phyloP scores from a whole-genome alignment of 805 yeast species.

The Jamesozyma rosinii region DNA sequence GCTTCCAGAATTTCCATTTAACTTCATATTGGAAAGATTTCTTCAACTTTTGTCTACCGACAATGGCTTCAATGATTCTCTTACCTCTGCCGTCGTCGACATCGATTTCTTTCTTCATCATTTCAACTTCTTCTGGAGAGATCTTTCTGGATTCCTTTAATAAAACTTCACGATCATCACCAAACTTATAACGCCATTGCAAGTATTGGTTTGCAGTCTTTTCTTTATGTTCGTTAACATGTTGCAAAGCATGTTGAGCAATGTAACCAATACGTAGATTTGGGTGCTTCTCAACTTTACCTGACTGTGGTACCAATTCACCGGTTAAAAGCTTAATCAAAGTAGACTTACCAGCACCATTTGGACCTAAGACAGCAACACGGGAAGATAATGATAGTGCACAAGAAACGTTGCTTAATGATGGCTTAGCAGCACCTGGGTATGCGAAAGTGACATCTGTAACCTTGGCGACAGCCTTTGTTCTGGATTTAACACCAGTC shows the following conservation, averaged over 20 bases:
- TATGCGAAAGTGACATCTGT: conserved; percentile 76
- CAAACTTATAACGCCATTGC: conserved; percentile 97
- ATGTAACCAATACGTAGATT: conserved; percentile 96
- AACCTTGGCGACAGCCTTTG: conserved; percentile 89
- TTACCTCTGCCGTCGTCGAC: conserved; percentile 81
- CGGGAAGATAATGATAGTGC: conserved; percentile 92
- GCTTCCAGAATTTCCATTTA: conserved; percentile 88
- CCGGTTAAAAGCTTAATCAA: conserved; percentile 88
- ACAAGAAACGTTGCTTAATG: conserved; percentile 69
- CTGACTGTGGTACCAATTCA: conserved; percentile 76
- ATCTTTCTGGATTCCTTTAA: conserved; percentile 87
- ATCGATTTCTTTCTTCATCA: conserved; percentile 71
- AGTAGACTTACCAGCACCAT: conserved; percentile 98
- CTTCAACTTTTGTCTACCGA: conserved; percentile 94
- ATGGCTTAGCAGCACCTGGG: conserved; percentile 83
- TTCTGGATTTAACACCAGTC: conserved; percentile 92
- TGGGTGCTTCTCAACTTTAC: conserved; percentile 95
- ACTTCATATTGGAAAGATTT: conserved; percentile 94
- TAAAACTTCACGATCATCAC: conserved; percentile 95
- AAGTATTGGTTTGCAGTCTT: conserved; percentile 95
- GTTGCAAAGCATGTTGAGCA: conserved; percentile 97
- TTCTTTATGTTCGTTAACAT: conserved; percentile 93
- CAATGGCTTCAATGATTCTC: conserved; percentile 84
- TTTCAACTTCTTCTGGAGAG: conserved; percentile 58
- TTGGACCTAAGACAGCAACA: conserved; percentile 93